These are phyloP conservation scores for Rhizopus arrhizus DNA, from an alignment of 371 early-diverging fungal species.

Conservation along the genomic window DNA sequence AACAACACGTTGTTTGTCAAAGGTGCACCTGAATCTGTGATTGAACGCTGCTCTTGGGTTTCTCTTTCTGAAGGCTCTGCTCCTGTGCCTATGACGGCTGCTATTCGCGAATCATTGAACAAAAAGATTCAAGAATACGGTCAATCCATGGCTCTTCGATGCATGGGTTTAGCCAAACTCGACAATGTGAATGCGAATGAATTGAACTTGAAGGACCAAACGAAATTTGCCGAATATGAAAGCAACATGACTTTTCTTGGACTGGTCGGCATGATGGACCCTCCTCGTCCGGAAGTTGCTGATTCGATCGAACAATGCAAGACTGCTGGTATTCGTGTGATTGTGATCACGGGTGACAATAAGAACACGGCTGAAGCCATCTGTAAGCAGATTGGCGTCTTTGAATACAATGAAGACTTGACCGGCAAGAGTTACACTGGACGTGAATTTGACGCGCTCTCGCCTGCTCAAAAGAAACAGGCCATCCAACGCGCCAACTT, in stretches of 20 bases:
- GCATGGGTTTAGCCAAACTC: constrained; percentile 86
- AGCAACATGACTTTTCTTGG: constrained; percentile 89
- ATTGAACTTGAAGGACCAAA: constrained; percentile 66
- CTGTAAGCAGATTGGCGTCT: constrained; percentile 92
- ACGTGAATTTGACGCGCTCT: constrained; percentile 89
- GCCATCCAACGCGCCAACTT: constrained; percentile 79
- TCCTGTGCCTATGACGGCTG: constrained; percentile 70
- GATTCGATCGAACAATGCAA: constrained; percentile 82
- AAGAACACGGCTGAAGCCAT: constrained; percentile 95
- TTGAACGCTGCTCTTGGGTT: constrained; percentile 84
- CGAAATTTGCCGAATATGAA: constrained; percentile 72
- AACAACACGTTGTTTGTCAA: constrained; percentile 71
- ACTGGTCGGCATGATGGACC: constrained; percentile 94
- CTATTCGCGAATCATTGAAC: constrained; percentile 64
- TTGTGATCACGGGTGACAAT: constrained; percentile 99
- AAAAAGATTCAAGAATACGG: constrained; percentile 80
- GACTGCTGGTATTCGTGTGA: constrained; percentile 94
- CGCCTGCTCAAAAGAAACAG: constrained; percentile 66
- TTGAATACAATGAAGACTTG: constrained; percentile 70
- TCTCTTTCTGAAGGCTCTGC: constrained; percentile 48
- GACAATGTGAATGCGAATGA: constrained; percentile 59
- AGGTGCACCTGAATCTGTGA: constrained; percentile 94
- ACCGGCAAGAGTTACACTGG: constrained; percentile 86
- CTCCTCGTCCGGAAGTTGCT: constrained; percentile 93
- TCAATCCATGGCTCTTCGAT: constrained; percentile 76